Evolutionary conservation across 768 basidiomycete genomes (phyloP).

Genomic region (Russula sp.): DNA sequence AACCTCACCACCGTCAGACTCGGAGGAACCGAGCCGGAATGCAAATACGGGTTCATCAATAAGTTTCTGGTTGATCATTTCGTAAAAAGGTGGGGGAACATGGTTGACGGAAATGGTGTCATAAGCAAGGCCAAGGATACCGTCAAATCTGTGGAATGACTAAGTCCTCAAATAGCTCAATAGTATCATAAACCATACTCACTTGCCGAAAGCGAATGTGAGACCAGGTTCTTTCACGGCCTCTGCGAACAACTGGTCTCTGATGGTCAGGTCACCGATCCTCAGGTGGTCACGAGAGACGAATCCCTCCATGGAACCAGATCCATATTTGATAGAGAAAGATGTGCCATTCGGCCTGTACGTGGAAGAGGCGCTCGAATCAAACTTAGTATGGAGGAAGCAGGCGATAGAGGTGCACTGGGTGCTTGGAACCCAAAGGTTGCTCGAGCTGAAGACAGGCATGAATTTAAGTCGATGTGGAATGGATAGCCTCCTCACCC

Average conservation of each 20-base stretch:
- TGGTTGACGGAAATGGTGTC: conserved; percentile 94
- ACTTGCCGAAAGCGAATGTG: conserved; percentile 96
- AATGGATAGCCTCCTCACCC: conserved; percentile 41
- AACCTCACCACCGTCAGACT: conserved; percentile 85
- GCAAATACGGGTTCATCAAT: conserved; percentile 86
- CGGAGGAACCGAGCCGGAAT: conserved; percentile 85
- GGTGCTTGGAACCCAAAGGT: conserved; percentile 88
- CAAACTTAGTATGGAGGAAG: conserved; percentile 92
- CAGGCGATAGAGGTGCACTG: conserved; percentile 85
- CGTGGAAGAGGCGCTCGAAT: conserved; percentile 68
- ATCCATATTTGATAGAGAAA: conserved; percentile 91
- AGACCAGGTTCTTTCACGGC: conserved; percentile 95
- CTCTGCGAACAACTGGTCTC: conserved; percentile 85
- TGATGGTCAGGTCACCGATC: conserved; percentile 80
- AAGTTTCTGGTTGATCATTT: conserved; percentile 77
- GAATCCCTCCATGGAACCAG: conserved; percentile 95
- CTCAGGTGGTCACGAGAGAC: conserved; percentile 76
- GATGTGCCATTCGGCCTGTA: conserved; percentile 86
- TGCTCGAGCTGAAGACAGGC: conserved; percentile 58
- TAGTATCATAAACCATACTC: conserved; percentile 30
- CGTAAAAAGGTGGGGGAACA: conserved; percentile 91
- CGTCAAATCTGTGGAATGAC: conserved; percentile 66
- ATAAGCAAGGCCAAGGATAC: conserved; percentile 90
- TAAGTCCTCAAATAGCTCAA: neutral
- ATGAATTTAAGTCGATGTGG: conserved; percentile 8